Evolutionary conservation across 73 alveolate species (phyloP), one percentile per base, ranked within the genome.

Genomic region (Diophrys sp.): DNA sequence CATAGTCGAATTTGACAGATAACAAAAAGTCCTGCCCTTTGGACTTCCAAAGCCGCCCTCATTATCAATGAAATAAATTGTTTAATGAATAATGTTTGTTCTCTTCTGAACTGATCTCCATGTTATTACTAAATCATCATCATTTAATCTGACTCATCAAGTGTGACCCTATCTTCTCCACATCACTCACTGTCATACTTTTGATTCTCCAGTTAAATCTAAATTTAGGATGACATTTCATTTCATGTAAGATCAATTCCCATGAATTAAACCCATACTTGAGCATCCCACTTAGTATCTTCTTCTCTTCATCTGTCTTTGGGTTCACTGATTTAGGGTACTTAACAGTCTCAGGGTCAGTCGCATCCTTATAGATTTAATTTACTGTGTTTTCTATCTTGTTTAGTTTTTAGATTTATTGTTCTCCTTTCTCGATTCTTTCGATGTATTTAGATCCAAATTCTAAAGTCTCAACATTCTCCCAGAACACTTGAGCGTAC

Each of bases 191-290:
- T 54, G 31, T 73, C 27, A 44, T 44, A 2, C 77, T 23, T 73
- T 67, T 34, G 71, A 74, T 29, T 73, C 82, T 80, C 94, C 95
- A 92, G 83, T 95, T 92, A 74, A 95, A 95, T 72, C 84, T 67
- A 79, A 95, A 92, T 71, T 84, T 90, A 66, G 78, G 93, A 66
- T 87, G 77, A 24, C 82, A 79, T 68, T 91, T 79, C 14, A 92
- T 73, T 54, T 95, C 97, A 78, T 81, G 78, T 77, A 86, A 78
- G 29, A 95, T 88, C 67, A 88, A 78, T 74, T 95, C 97, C 98
- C 98, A 95, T 66, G 85, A 79, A 14, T 96, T 96, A 57, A 89
- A 95, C 0, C 96, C 97, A 74, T 79, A 89, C 85, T 91, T 90
- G 74, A 70, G 75, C 78, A 89, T 28, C 18, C 62, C 62, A 26